phyloP scores from a whole-genome alignment of 768 basidiomycete species.

The Rhizopogon salebrosus region DNA sequence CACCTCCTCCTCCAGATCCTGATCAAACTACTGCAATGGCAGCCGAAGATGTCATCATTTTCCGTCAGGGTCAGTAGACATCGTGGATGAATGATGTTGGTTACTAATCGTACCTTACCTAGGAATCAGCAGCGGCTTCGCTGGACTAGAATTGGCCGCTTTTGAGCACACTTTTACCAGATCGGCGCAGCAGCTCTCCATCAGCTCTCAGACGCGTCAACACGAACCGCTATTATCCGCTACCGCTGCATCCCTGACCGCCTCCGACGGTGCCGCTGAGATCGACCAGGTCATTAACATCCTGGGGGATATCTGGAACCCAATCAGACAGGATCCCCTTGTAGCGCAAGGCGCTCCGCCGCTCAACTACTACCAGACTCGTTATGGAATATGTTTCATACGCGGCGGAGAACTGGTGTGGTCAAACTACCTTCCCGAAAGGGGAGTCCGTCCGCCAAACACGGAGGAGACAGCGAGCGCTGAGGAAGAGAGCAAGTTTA shows the following conservation, averaged over 20 bases:
- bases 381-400: neutral
- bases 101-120: neutral
- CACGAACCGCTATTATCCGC: neutral
- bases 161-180: neutral
- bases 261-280: neutral
- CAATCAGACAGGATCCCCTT: neutral
- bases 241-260: neutral
- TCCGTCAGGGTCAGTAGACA: neutral
- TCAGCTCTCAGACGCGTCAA: neutral
- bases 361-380: neutral
- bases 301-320: neutral
- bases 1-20: too few species aligned
- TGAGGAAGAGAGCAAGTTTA: slow-evolving; percentile 64
- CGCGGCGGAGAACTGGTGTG: neutral
- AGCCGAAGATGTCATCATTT: slow-evolving; percentile 11
- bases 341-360: neutral
- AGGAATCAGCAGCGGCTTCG: neutral
- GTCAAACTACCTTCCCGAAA: slow-evolving; percentile 38
- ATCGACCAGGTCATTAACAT: neutral
- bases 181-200: neutral
- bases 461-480: slow-evolving; percentile 47
- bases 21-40: slow-evolving; percentile 11
- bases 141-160: neutral
- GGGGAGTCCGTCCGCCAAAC: slow-evolving; percentile 34
- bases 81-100: neutral